These are phyloP conservation scores for Leucogyrophana mollusca DNA, from an alignment of 768 basidiomycete genomes.

Conservation along the genomic window DNA sequence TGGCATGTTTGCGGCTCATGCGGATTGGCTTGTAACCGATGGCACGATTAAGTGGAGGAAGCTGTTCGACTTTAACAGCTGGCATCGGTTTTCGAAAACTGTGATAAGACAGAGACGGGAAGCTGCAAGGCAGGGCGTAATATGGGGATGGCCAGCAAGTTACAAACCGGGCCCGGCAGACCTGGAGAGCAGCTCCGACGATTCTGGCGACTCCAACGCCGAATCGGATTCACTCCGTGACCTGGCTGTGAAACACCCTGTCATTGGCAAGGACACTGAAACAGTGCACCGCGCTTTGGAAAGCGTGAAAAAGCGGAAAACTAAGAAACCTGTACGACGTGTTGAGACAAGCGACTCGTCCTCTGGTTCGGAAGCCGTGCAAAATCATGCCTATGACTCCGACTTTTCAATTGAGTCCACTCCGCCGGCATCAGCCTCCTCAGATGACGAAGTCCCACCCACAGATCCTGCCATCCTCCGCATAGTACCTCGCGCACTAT, in stretches of 20 bases:
- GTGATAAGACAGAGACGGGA: slow-evolving; percentile 29
- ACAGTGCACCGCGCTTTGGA: slow-evolving; percentile 18
- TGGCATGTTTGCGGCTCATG: slow-evolving; percentile 51
- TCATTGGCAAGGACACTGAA: slow-evolving; percentile 24
- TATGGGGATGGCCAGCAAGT: slow-evolving; percentile 23
- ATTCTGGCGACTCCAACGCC: background rate
- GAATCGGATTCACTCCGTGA: background rate
- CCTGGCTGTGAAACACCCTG: slow-evolving; percentile 22
- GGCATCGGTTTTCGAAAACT: slow-evolving; percentile 45
- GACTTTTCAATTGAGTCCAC: slow-evolving; percentile 59
- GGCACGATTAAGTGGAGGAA: slow-evolving; percentile 30
- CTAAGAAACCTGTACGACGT: background rate
- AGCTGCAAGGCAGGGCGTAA: slow-evolving; percentile 24
- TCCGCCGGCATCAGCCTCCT: slow-evolving; percentile 38
- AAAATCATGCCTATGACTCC: slow-evolving; percentile 43
- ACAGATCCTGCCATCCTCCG: slow-evolving; percentile 17
- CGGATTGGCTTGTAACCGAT: slow-evolving; percentile 58
- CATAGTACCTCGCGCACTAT: slow-evolving; percentile 37
- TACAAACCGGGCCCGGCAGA: background rate
- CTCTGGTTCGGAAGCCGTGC: slow-evolving; percentile 20
- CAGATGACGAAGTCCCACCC: slow-evolving; percentile 20
- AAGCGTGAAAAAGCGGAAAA: slow-evolving; percentile 10
- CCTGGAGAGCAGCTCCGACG: slow-evolving; percentile 1
- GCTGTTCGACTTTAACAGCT: slow-evolving; percentile 43
- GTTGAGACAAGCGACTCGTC: slow-evolving; percentile 9